Evolutionary conservation across 1,139 yeast species (phyloP), one percentile per base, ranked within the genome.

Genomic region (Spencermartinsiella ligniputridi): DNA sequence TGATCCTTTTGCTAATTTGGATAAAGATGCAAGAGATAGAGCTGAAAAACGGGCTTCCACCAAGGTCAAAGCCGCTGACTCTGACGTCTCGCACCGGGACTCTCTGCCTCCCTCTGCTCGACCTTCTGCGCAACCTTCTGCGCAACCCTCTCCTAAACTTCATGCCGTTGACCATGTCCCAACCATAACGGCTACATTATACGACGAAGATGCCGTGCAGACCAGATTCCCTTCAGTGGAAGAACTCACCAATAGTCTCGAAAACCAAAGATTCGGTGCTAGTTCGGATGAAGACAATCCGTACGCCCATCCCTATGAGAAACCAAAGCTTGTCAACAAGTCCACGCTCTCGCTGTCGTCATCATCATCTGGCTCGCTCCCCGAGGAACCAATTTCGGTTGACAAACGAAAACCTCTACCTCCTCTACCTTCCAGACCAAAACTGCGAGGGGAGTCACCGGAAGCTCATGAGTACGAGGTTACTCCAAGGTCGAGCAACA

Each of bases 181-280:
- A 16, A 15, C 22, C 6, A 25, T 37, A 38, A 29, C 43, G 11
- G 18, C 45, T 2, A 19, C 42, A 22, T 33, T 51, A 5, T 33
- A 37, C 9, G 34, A 32, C 27, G 53, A 53, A 18, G 48, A 40
- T 12, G 11, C 9, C 25, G 46, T 48, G 32, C 53, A 47, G 17
- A 52, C 57, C 8, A 48, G 64, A 38, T 65, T 51, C 50, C 69
- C 69, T 3, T 54, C 68, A 0, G 60, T 65, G 19, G 69, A 64
- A 43, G 68, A 63, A 41, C 58, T 65, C 38, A 57, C 63, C 13
- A 46, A 46, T 38, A 50, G 52, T 13, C 40, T 61, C 39, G 60
- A 56, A 39, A 51, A 47, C 34, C 41, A 42, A 29, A 24, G 36
- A 3, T 32, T 44, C 15, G 25, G 35, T 9, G 13, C 24, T 25